phyloP scores from a whole-genome alignment of 306 rosid species.

The Prunus kanzakura region DNA sequence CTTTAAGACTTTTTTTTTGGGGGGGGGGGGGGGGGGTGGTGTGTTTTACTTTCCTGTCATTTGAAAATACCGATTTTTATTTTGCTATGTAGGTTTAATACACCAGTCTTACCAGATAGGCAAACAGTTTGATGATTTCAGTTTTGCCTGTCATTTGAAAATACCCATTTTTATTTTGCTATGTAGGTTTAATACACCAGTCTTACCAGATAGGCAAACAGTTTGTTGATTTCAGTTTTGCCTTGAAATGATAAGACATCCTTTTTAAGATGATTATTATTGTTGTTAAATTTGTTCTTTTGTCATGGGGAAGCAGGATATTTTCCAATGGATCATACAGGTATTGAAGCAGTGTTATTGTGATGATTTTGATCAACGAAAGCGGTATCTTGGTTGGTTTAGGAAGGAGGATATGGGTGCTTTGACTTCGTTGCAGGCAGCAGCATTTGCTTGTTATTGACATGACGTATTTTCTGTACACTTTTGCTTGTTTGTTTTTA shows the following conservation, averaged over 20 bases:
- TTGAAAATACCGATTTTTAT: neutral
- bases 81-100: neutral
- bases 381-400: slow-evolving; percentile 16
- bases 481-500: neutral
- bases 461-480: neutral
- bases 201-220: neutral
- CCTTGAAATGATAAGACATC: neutral
- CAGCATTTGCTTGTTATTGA: neutral
- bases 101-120: neutral
- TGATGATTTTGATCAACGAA: neutral
- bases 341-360: neutral
- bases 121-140: neutral
- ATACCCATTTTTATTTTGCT: neutral
- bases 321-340: slow-evolving; percentile 1
- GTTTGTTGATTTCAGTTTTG: neutral
- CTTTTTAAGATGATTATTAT: neutral
- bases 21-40: fast-evolving
- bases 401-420: neutral
- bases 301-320: neutral
- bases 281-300: neutral
- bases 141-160: neutral
- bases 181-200: neutral
- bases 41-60: no score
- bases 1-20: no score
- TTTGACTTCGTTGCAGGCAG: slow-evolving; percentile 8